Base-by-base conservation (phyloP, 2,329 filamentous ascomycete genomes). In the Aureobasidium sp. region DNA sequence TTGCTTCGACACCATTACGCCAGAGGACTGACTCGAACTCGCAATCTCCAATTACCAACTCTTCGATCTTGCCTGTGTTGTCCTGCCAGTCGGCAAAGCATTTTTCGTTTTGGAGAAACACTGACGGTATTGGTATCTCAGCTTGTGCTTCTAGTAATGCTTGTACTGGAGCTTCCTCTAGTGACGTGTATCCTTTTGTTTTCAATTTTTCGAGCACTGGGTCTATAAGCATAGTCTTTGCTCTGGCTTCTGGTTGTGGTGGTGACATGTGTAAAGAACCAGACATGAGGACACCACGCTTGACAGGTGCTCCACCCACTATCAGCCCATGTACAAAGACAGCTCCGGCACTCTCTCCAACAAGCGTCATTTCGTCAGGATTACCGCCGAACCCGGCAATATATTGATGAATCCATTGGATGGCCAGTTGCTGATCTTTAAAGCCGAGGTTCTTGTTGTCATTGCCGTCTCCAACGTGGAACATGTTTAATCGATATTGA, bases 331-430 rank as follows among this genome's bases (percentile, higher is more conserved):
- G 78, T 5, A 69, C 71, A 27, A 79, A 79, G 1, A 79, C 70
- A 2, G 75, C 78, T 0, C 78, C 78, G 0, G 78, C 78, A 48
- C 78, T 80, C 63, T 80, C 78, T 4, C 78, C 78, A 0, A 73
- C 73, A 2, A 80, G 60, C 0, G 77, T 79, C 7, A 80, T 72
- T 26, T 73, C 73, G 2, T 68, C 68, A 15, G 70, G 64, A 44
- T 75, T 62, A 4, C 74, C 74, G 5, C 74, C 74, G 62, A 76
- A 75, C 0, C 69, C 70, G 34, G 64, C 63, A 42, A 76, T 75
- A 42, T 71, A 68, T 15, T 67, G 65, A 27, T 67, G 67, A 3
- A 75, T 64, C 74, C 74, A 76, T 59, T 67, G 62, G 26, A 76
- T 41, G 12, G 74, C 74, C 5, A 67, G 63, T 4, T 70, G 67